phyloP scores from a whole-genome alignment of 2,329 filamentous ascomycete genomes.

The Rutstroemia sp. region DNA sequence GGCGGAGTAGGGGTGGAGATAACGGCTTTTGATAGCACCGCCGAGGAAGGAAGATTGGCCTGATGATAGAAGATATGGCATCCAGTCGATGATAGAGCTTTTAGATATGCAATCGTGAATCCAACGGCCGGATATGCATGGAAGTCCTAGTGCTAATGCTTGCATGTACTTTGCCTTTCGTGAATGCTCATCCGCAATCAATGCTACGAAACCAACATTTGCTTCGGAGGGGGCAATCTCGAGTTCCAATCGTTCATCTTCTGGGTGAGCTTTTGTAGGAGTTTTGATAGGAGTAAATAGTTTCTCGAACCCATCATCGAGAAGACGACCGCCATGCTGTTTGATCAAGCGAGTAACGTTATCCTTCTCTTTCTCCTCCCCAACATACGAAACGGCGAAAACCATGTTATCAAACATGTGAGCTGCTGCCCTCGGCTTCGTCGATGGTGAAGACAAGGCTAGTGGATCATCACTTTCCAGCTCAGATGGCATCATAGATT shows the following conservation, averaged over 20 bases:
- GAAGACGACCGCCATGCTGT: slow-evolving; percentile 62
- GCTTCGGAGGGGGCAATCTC: slow-evolving; percentile 45
- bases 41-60: slow-evolving; percentile 72
- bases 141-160: slow-evolving; percentile 80
- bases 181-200: slow-evolving; percentile 81
- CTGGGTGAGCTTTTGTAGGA: slow-evolving; percentile 10
- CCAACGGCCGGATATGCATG: slow-evolving; percentile 80
- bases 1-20: slow-evolving; percentile 54
- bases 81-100: slow-evolving; percentile 61
- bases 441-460: slow-evolving; percentile 7
- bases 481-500: slow-evolving; percentile 10
- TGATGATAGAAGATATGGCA: slow-evolving; percentile 75
- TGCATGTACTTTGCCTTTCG: slow-evolving; percentile 91
- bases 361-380: slow-evolving; percentile 47
- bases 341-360: slow-evolving; percentile 55
- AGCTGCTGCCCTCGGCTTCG: background rate
- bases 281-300: slow-evolving; percentile 51
- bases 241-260: slow-evolving; percentile 33
- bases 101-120: slow-evolving; percentile 62
- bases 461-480: slow-evolving; percentile 23
- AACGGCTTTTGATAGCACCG: slow-evolving; percentile 69
- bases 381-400: slow-evolving; percentile 72
- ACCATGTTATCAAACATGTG: slow-evolving; percentile 70
- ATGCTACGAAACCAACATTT: slow-evolving; percentile 66
- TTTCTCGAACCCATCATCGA: slow-evolving; percentile 72